A percentile compares a stretch with the other conserved stretches of the same genome.
Evolutionary conservation across 129 eudicot species (phyloP).

Genomic region (Chrysanthemum makinoi): DNA sequence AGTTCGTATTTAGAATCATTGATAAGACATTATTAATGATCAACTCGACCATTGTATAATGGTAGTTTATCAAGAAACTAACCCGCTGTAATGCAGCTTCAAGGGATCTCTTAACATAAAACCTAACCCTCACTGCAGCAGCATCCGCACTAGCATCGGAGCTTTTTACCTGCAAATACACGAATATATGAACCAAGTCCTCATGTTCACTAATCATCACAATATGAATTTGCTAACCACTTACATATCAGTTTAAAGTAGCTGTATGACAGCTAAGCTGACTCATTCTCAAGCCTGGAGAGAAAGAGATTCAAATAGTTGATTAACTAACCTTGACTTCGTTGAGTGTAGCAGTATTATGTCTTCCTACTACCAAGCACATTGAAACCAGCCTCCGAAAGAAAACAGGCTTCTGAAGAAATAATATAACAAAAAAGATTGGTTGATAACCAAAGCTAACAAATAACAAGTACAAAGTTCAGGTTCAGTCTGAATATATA

Average conservation of each 20-base stretch:
- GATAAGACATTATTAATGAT: neutral
- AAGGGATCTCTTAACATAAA: conserved; percentile 57
- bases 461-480: neutral
- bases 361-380: conserved; percentile 50
- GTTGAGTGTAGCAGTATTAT: conserved; percentile 32
- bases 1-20: conserved; percentile 20
- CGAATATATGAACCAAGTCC: conserved; percentile 9
- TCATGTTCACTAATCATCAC: conserved; percentile 10
- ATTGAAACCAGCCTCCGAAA: conserved; percentile 55
- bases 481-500: neutral
- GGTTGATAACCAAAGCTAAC: conserved; percentile 7
- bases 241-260: neutral
- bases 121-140: conserved; percentile 42
- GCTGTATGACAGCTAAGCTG: conserved; percentile 4
- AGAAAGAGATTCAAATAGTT: neutral
- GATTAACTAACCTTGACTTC: conserved; percentile 48
- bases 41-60: neutral
- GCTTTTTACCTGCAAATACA: conserved; percentile 46
- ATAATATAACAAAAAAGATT: conserved; percentile 15
- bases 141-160: conserved; percentile 35
- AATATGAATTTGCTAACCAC: conserved; percentile 16
- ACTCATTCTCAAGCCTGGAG: conserved; percentile 12
- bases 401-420: conserved; percentile 52
- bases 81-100: conserved; percentile 79
- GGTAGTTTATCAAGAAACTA: conserved; percentile 28